Percentiles rank a stretch among this genome's conserved stretches.
phyloP scores from a whole-genome alignment of 495 filamentous ascomycete species.

The Penicillium canariense region DNA sequence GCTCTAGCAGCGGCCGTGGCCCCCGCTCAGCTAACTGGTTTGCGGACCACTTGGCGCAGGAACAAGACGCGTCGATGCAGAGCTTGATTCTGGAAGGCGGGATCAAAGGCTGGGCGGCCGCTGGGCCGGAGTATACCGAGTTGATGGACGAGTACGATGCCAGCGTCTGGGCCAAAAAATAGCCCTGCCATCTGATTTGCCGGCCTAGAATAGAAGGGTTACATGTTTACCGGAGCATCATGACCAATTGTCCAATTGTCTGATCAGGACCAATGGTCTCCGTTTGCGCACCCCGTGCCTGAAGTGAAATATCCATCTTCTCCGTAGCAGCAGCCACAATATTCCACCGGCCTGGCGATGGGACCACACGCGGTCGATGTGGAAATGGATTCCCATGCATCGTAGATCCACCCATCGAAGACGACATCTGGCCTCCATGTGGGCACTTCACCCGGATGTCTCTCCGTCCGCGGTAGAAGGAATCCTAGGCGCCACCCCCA shows the following conservation, averaged over 20 bases:
- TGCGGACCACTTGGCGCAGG: constrained; percentile 54
- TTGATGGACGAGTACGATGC: constrained; percentile 60
- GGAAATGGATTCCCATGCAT: too few relatives aligned
- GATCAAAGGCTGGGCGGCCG: constrained; percentile 62
- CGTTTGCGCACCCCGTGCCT: too few relatives aligned
- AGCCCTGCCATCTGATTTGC: background rate
- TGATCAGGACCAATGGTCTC: too few relatives aligned
- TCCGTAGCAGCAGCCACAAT: too few relatives aligned
- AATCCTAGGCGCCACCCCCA: background rate
- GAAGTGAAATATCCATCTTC: too few relatives aligned
- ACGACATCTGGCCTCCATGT: too few relatives aligned
- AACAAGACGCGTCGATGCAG: constrained; percentile 44
- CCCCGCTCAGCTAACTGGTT: constrained; percentile 64
- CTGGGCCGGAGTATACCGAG: constrained; percentile 52
- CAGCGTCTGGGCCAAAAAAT: constrained; percentile 41
- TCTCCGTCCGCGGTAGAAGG: background rate
- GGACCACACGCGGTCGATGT: too few relatives aligned
- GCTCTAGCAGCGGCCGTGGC: constrained; percentile 62
- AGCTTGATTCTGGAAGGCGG: constrained; percentile 59
- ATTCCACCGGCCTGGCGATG: too few relatives aligned
- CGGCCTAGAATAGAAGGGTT: background rate
- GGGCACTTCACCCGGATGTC: too few relatives aligned
- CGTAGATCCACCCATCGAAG: too few relatives aligned
- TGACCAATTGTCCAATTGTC: too few relatives aligned
- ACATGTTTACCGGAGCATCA: background rate